Evolutionary conservation across 2,329 filamentous ascomycete genomes (phyloP), one percentile per base, ranked within the genome.

Genomic region (Stenocarpella maydis): DNA sequence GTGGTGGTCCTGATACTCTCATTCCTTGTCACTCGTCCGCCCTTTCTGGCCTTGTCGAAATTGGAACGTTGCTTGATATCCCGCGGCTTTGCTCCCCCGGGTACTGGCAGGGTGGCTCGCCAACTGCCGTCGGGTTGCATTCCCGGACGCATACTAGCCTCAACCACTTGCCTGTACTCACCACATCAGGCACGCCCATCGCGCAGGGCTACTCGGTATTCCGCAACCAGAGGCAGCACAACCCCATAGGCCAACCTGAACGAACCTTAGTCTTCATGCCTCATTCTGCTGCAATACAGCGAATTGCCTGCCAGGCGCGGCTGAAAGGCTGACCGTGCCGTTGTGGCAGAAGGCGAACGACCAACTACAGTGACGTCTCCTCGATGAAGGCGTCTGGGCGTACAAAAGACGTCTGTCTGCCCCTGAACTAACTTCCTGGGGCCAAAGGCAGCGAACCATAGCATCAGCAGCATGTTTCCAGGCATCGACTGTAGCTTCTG

Each of bases 91-190:
- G 41, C 58, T 37, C 43, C 65, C 34, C 26, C 53, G 60, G 69
- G 14, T 26, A 45, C 58, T 37, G 19, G 17, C 24, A 61, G n/a
- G 5, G 31, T 63, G 61, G 61, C 69, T 69, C 65, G n/a, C 39
- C 66, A 69, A 69, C 24, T 69, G 39, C 69, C 69, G 69, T 49
- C 15, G 31, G 53, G 31, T 3, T 26, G 45, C 10, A 10, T 17
- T 37, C 19, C 45, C 66, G 45, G 58, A 60, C n/a, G 26, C 21
- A 66, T 47, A 14, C 49, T 31, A 68, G 45, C 53, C 34, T 60
- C 52, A 53, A 34, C 39, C 24, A 43, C 34, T 26, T 12, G 14
- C 21, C 28, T 34, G 31, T 28, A 19, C 19, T 49, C 63, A 10
- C 14, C 15, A 31, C 4, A 4, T 4, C 31, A 34, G 31, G 31